phyloP scores from a whole-genome alignment of 164 flowering plant species.

The Liriodendron chinense region DNA sequence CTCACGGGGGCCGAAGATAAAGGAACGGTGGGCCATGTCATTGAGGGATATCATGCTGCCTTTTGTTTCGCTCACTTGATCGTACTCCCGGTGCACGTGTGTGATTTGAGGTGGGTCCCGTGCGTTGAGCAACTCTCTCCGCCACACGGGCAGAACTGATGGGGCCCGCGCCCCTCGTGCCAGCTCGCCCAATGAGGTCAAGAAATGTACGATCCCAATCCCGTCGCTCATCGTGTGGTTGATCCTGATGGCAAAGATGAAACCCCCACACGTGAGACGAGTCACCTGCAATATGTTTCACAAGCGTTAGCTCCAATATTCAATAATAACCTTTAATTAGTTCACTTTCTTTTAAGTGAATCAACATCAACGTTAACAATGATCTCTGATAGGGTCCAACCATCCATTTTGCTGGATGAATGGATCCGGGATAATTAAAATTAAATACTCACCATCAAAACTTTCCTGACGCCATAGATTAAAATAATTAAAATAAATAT shows the following conservation, averaged over 20 bases:
- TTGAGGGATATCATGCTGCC: background rate
- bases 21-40: conserved; percentile 19
- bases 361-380: too few species aligned
- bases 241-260: conserved; percentile 23
- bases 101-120: conserved; percentile 21
- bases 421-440: too few species aligned
- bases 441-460: too few species aligned
- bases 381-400: too few species aligned
- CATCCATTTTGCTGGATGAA: too few species aligned
- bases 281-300: conserved; percentile 23
- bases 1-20: conserved; percentile 27
- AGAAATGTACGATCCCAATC: conserved; percentile 25
- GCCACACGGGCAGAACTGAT: conserved; percentile 30
- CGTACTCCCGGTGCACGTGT: conserved; percentile 25
- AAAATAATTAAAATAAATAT: too few species aligned
- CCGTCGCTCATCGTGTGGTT: conserved; percentile 42
- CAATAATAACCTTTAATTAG: too few species aligned
- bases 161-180: conserved; percentile 26
- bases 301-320: too few species aligned
- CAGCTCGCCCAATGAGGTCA: conserved; percentile 25
- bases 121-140: conserved; percentile 23
- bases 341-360: too few species aligned
- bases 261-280: conserved; percentile 41
- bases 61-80: conserved; percentile 3
- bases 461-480: too few species aligned